phyloP scores from a whole-genome alignment of 257 asterid genomes.

The Solanum gandarillasii region DNA sequence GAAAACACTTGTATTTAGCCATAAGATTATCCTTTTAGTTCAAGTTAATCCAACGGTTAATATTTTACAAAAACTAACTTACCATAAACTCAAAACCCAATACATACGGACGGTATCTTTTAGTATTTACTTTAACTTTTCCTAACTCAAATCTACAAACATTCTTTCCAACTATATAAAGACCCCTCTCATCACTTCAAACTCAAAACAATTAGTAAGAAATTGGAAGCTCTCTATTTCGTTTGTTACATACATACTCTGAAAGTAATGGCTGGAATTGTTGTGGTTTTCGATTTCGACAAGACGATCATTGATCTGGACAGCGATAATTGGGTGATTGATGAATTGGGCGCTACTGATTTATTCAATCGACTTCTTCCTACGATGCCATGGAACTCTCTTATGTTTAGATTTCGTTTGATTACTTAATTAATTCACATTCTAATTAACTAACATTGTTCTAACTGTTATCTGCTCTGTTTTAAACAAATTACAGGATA shows the following conservation, averaged over 20 bases:
- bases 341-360: conserved; percentile 22
- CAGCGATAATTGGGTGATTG: conserved; percentile 39
- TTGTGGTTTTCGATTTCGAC: conserved; percentile 31
- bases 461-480: neutral
- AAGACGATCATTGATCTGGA: conserved; percentile 31
- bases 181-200: neutral
- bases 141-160: neutral
- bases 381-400: conserved; percentile 30
- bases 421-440: neutral
- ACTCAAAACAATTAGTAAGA: neutral
- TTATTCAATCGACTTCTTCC: conserved; percentile 23
- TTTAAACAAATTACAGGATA: conserved; percentile 24
- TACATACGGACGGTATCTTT: neutral
- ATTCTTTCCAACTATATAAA: neutral
- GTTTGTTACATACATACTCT: neutral
- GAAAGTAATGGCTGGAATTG: conserved; percentile 8
- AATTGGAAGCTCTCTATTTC: neutral
- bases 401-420: conserved; percentile 11
- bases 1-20: neutral
- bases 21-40: neutral
- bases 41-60: conserved; percentile 21
- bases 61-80: no score
- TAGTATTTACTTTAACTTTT: neutral
- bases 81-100: no score
- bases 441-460: no score